These are phyloP conservation scores for Alternaria tenuissima DNA, from an alignment of 2,329 filamentous ascomycete species.

Conservation along the genomic window DNA sequence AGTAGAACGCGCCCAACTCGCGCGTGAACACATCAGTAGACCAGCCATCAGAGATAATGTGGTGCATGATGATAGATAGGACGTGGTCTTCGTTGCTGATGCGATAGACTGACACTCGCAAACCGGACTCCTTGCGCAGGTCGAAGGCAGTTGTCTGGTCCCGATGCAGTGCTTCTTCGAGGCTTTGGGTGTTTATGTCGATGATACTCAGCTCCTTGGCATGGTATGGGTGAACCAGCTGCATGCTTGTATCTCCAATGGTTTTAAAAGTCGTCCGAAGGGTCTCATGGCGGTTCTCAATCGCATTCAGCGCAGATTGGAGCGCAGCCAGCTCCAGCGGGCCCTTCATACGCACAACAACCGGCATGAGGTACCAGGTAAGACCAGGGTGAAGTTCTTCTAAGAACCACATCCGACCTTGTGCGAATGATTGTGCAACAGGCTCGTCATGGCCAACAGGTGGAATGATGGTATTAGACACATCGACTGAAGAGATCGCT, in stretches of 20 bases:
- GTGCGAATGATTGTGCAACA: slow-evolving; percentile 4
- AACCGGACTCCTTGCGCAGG: background rate
- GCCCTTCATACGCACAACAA: background rate
- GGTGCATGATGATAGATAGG: slow-evolving; percentile 18
- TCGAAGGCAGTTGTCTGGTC: slow-evolving; percentile 7
- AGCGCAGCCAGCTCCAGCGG: slow-evolving; percentile 1
- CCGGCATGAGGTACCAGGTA: slow-evolving; percentile 5
- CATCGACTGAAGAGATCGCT: background rate
- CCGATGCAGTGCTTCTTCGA: too few relatives aligned
- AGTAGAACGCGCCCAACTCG: slow-evolving; percentile 1
- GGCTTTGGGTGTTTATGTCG: too few relatives aligned
- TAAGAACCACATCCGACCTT: slow-evolving; percentile 10
- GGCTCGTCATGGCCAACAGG: background rate
- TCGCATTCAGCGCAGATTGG: background rate
- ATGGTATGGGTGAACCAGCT: too few relatives aligned
- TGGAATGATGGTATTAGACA: background rate
- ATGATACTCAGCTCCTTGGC: too few relatives aligned
- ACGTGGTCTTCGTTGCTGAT: background rate
- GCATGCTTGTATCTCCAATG: too few relatives aligned
- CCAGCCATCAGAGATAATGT: slow-evolving; percentile 21
- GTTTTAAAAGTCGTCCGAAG: slow-evolving; percentile 1
- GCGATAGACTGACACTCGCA: slow-evolving; percentile 1
- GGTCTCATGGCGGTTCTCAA: slow-evolving; percentile 10
- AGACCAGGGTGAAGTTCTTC: slow-evolving; percentile 6
- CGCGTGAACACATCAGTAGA: slow-evolving; percentile 6